Percentiles rank a stretch among this genome's conserved stretches.
phyloP scores from a whole-genome alignment of 1,284 basidiomycete genomes.

The Trametes sp. region DNA sequence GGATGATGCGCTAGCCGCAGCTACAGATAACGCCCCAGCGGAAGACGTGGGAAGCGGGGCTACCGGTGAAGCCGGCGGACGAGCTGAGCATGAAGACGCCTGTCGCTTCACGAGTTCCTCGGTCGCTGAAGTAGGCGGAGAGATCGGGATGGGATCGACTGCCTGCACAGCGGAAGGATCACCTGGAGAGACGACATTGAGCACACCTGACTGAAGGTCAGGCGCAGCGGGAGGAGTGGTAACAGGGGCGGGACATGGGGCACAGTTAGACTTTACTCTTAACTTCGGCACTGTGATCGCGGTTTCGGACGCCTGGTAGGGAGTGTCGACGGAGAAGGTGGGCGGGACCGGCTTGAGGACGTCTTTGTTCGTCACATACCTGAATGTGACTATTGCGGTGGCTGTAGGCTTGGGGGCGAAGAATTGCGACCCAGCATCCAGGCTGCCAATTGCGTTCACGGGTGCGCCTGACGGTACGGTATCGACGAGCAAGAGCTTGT shows the following conservation, averaged over 20 bases:
- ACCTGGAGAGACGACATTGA: neutral
- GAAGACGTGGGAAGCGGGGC: conserved; percentile 6
- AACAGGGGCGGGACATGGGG: neutral
- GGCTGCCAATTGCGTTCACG: conserved; percentile 11
- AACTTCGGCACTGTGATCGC: conserved; percentile 2
- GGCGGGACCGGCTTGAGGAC: neutral
- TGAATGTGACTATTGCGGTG: neutral
- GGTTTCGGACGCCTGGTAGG: conserved; percentile 6
- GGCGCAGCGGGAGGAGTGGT: too few relatives aligned
- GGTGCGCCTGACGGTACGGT: neutral
- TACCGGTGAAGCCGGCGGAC: neutral
- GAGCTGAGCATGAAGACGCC: conserved; percentile 6
- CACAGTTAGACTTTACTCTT: conserved; percentile 2
- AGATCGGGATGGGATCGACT: neutral
- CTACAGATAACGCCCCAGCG: conserved; percentile 6
- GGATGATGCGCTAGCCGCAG: neutral
- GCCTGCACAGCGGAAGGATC: neutral
- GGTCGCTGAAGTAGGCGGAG: neutral
- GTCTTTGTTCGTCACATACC: conserved; percentile 1
- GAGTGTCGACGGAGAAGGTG: conserved; percentile 1
- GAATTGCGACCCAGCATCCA: conserved; percentile 14
- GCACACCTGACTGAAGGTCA: too few relatives aligned
- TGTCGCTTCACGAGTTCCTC: conserved; percentile 2
- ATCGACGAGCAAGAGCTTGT: conserved; percentile 6
- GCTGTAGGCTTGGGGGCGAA: neutral